These are phyloP conservation scores for Heterobasidion occidentale DNA, from an alignment of 1,284 basidiomycete species.

Conservation along the genomic window DNA sequence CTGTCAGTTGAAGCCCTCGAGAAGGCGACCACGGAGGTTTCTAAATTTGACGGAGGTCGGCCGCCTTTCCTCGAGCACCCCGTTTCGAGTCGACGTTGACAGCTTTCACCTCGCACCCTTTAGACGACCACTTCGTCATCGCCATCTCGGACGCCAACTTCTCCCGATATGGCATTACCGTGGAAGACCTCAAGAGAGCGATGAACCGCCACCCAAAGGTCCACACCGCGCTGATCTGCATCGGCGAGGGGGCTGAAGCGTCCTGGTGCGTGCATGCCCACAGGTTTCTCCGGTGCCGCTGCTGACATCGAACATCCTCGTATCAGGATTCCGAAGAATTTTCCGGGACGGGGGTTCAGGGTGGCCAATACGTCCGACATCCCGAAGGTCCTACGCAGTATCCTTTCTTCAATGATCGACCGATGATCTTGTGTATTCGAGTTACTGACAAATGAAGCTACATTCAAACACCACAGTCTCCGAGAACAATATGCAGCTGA, in stretches of 20 bases:
- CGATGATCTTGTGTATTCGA: neutral
- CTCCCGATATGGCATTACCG: constrained; percentile 52
- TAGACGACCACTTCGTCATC: constrained; percentile 65
- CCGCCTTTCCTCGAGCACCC: neutral
- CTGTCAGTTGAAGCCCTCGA: constrained; percentile 51
- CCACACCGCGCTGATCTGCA: constrained; percentile 57
- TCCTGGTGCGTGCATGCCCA: constrained; percentile 35
- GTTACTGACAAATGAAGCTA: no score
- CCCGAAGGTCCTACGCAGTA: constrained; percentile 29
- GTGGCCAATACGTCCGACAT: constrained; percentile 32
- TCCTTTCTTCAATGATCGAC: constrained; percentile 30
- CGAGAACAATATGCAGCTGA: no score
- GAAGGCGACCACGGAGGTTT: constrained; percentile 50
- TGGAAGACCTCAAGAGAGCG: constrained; percentile 44
- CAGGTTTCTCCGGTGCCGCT: neutral
- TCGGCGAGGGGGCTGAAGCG: constrained; percentile 60
- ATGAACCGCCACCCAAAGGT: constrained; percentile 60
- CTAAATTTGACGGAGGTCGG: constrained; percentile 52
- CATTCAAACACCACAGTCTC: no score
- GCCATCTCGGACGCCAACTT: constrained; percentile 66
- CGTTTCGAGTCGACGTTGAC: neutral
- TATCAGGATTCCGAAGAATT: constrained; percentile 46
- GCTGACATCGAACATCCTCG: neutral
- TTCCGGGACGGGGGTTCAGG: constrained; percentile 30
- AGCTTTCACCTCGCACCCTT: neutral